A percentile compares a stretch with the other conserved stretches of the same genome.
Evolutionary conservation across 306 rosid genomes (phyloP).

Genomic region (Dryas drummondii): DNA sequence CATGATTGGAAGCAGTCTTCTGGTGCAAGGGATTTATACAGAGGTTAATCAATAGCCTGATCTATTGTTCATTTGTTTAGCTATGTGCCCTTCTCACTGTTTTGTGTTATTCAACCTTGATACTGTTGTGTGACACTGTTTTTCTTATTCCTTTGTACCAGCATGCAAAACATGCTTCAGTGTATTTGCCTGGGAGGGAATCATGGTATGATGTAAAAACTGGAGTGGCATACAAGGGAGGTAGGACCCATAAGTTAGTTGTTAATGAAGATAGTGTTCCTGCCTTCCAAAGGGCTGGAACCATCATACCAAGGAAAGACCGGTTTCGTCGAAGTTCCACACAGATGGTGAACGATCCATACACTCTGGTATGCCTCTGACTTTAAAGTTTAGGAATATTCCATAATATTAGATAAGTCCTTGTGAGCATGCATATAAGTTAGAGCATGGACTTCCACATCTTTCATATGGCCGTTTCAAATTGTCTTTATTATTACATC

Average conservation of each 20-base stretch:
- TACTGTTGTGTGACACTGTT: neutral
- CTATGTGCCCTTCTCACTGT: neutral
- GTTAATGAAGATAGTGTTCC: constrained; percentile 79
- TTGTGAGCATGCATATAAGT: neutral
- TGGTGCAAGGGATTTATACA: constrained; percentile 91
- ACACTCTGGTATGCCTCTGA: constrained; percentile 69
- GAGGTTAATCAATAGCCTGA: constrained; percentile 47
- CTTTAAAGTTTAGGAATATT: constrained; percentile 7
- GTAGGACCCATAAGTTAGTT: constrained; percentile 63
- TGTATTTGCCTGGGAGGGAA: constrained; percentile 85
- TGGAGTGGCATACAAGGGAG: constrained; percentile 73
- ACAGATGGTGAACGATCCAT: constrained; percentile 92
- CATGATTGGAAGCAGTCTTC: constrained; percentile 86
- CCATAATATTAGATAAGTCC: neutral
- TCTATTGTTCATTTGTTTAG: neutral
- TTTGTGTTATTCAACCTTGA: neutral
- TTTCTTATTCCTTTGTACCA: constrained; percentile 26
- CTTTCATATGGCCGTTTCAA: neutral
- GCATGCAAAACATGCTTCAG: constrained; percentile 71
- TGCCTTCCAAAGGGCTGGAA: constrained; percentile 89
- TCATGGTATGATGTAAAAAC: constrained; percentile 85
- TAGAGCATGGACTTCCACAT: neutral
- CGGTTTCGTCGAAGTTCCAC: constrained; percentile 93
- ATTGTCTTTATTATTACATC: neutral
- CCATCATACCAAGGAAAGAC: constrained; percentile 86